Evolutionary conservation across 495 filamentous ascomycete species (phyloP), one percentile per base, ranked within the genome.

Genomic region (Staphylotrichum tortipilum): DNA sequence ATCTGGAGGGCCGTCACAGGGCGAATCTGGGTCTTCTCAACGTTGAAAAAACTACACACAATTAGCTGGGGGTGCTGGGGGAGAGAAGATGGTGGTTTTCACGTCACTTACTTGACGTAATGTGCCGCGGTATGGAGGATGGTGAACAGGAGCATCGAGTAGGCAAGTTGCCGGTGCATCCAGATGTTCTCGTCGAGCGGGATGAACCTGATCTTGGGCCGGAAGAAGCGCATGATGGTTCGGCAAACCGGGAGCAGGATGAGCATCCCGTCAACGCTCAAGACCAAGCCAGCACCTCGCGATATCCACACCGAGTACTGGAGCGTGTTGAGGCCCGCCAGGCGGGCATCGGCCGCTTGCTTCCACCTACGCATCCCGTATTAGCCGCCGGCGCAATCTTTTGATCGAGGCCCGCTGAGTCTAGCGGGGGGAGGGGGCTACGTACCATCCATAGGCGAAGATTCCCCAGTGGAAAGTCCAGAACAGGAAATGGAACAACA

Each of bases 41-140:
- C 84, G 56, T 95, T 95, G 75, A 83, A 97, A 75, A 98, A 98
- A 68, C 88, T 95, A 45, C 12, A 49, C 1, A 34, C 7, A 7
- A 47, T 73, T 50, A 52, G 59, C 15, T n/a, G 28, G 26, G 46
- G n/a, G n/a, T n/a, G n/a, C n/a, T n/a, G n/a, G n/a, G n/a, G n/a
- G n/a, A n/a, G n/a, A 66, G 0, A 33, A 10, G 23, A 12, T 28
- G 21, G n/a, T n/a, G n/a, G n/a, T n/a, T n/a, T n/a, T n/a, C n/a
- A n/a, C n/a, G n/a, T n/a, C n/a, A 78, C 84, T 67, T 75, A 95
- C 89, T 98, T 98, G 68, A 97, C 88, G 65, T 97, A 99, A 68
- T 99, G 92, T 17, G 80, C 77, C 10, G 74, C 62, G 4, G 80
- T 81, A 62, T 99, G 92, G 21, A 90, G 70, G 34, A 81, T 80